Percentiles rank a stretch among this genome's conserved stretches.
These are phyloP conservation scores for Erythrophleum fordii DNA, from an alignment of 306 rosid genomes.

Conservation along the genomic window DNA sequence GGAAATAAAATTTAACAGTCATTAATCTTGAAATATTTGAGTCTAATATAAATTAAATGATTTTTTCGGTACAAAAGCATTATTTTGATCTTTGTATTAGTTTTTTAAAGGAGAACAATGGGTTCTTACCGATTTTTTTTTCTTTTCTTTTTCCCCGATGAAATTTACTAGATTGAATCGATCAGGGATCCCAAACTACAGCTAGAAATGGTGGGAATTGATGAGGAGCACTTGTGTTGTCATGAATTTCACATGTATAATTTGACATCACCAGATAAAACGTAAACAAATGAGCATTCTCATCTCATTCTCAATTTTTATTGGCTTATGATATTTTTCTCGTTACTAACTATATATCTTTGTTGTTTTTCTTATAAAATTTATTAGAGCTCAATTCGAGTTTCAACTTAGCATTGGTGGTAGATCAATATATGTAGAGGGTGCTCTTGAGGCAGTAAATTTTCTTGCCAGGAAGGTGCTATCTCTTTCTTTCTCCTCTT, in stretches of 20 bases:
- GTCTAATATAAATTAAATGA: neutral
- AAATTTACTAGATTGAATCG: neutral
- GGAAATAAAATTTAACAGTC: too few species aligned
- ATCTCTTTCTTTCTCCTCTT: neutral
- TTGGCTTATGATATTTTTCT: neutral
- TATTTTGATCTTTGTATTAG: neutral
- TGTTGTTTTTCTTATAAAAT: too few species aligned
- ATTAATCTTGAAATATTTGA: neutral
- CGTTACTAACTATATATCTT: too few species aligned
- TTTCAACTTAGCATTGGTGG: neutral
- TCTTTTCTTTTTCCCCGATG: neutral
- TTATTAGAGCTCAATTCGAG: neutral
- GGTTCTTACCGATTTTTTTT: neutral
- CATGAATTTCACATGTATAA: slow-evolving; percentile 89
- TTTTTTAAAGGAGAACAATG: too few species aligned
- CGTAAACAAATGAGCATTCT: slow-evolving; percentile 53
- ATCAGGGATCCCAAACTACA: neutral
- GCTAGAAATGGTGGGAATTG: neutral
- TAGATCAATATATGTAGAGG: neutral
- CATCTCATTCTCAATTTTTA: neutral
- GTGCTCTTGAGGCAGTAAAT: neutral
- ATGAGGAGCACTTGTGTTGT: slow-evolving; percentile 45
- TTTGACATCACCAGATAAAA: slow-evolving; percentile 76
- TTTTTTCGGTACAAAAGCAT: too few species aligned
- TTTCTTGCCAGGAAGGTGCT: neutral